Conservation (phyloP, 306 rosid species). For the Prunus fruticosa region DNA sequence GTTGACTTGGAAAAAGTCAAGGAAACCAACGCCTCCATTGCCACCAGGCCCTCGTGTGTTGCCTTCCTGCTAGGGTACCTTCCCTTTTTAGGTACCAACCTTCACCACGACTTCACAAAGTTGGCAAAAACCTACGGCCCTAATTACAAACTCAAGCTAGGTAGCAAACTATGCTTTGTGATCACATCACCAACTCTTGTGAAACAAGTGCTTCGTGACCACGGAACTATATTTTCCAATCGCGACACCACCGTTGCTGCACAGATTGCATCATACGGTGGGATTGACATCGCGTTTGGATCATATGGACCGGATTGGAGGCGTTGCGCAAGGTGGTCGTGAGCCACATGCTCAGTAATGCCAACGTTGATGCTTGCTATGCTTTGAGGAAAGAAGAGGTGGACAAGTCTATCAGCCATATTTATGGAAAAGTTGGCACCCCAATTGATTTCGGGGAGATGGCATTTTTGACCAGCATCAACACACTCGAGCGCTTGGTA, state of each 20-base stretch:
- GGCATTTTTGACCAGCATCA: conserved; percentile 5
- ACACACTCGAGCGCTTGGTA: conserved; percentile 2
- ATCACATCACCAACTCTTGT: conserved; percentile 17
- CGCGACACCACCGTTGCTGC: conserved; percentile 17
- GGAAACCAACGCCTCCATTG: background rate
- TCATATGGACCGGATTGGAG: conserved; percentile 30
- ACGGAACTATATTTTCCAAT: conserved; percentile 29
- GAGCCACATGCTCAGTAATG: conserved; percentile 23
- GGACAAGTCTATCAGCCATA: conserved; percentile 8
- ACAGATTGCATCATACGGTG: conserved; percentile 2
- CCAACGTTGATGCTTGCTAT: conserved; percentile 9
- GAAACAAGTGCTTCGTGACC: conserved; percentile 30
- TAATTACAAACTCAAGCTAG: conserved; percentile 28
- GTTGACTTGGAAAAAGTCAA: background rate
- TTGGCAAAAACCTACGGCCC: conserved; percentile 30
- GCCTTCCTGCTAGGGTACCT: conserved; percentile 35
- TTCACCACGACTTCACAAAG: conserved; percentile 22
- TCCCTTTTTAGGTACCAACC: conserved; percentile 28
- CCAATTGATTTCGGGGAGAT: conserved; percentile 19
- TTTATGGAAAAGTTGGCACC: conserved; percentile 12
- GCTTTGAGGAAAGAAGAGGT: conserved; percentile 13
- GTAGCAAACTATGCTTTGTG: conserved; percentile 17
- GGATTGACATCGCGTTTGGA: conserved; percentile 20
- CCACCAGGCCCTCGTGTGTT: conserved; percentile 39
- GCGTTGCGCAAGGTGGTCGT: conserved; percentile 25